Conservation (phyloP, 2,329 filamentous ascomycete species). For the Alternaria panax region DNA sequence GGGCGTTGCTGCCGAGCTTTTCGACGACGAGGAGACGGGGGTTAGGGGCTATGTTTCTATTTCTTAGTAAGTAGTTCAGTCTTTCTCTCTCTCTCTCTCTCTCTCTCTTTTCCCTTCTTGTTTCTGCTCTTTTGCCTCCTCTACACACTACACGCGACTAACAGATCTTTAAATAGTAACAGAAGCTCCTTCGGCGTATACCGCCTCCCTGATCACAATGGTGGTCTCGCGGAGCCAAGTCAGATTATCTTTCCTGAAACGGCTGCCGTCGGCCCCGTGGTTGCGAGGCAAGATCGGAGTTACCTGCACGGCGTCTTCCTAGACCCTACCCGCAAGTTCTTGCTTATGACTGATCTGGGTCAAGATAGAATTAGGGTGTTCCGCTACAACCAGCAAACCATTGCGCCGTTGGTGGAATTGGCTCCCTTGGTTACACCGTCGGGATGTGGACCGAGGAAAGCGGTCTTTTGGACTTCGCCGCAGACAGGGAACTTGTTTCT, state of each 20-base stretch:
- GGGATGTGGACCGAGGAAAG: constrained; percentile 70
- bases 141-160: not conserved
- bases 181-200: constrained; percentile 19
- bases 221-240: constrained; percentile 3
- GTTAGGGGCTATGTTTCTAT: constrained; percentile 18
- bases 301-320: constrained; percentile 63
- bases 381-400: constrained; percentile 52
- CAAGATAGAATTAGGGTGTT: constrained; percentile 68
- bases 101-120: not conserved
- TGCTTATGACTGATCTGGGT: constrained; percentile 70
- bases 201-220: constrained; percentile 9
- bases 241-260: constrained; percentile 17
- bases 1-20: constrained; percentile 18
- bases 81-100: too few relatives aligned
- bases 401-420: constrained; percentile 54
- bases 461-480: constrained; percentile 57
- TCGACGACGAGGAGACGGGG: constrained; percentile 1
- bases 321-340: constrained; percentile 67
- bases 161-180: constrained; percentile 8
- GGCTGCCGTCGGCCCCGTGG: constrained; percentile 9
- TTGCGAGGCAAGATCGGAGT: constrained; percentile 44
- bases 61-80: constrained; percentile 16
- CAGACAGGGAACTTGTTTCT: constrained; percentile 10
- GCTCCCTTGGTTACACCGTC: constrained; percentile 55
- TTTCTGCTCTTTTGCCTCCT: not conserved